These are phyloP conservation scores for Cladosporium halotolerans DNA, from an alignment of 2,329 filamentous ascomycete genomes.

Conservation along the genomic window DNA sequence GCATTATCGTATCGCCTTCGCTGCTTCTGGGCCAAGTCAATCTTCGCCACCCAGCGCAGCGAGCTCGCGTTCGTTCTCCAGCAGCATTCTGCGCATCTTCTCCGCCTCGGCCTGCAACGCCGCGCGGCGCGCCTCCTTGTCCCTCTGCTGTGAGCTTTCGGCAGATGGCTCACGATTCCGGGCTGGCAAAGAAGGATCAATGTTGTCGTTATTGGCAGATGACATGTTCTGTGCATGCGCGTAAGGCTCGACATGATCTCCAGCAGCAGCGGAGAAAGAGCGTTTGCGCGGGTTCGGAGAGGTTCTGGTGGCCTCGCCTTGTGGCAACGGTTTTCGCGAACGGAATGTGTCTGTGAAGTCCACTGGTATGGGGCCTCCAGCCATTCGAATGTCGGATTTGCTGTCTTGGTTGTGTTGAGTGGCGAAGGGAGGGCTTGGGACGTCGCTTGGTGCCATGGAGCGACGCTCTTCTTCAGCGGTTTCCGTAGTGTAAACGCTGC, in stretches of 20 bases:
- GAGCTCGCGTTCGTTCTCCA: constrained; percentile 68
- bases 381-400: constrained; percentile 1
- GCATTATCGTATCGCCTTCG: neutral
- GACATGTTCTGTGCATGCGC: constrained; percentile 19
- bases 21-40: neutral
- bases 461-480: constrained; percentile 6
- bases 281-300: constrained; percentile 49
- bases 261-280: constrained; percentile 51
- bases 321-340: constrained; percentile 7
- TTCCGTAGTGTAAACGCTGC: constrained; percentile 1
- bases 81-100: constrained; percentile 64
- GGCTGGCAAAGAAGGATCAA: constrained; percentile 33
- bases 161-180: constrained; percentile 3
- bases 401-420: constrained; percentile 3
- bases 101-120: constrained; percentile 68
- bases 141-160: constrained; percentile 19
- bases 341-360: constrained; percentile 32
- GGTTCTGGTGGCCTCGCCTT: constrained; percentile 7
- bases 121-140: constrained; percentile 57
- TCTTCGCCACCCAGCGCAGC: constrained; percentile 35
- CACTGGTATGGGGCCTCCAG: constrained; percentile 28
- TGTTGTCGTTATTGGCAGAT: constrained; percentile 14
- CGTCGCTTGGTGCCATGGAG: constrained; percentile 4
- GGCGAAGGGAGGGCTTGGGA: constrained; percentile 1
- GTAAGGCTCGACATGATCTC: constrained; percentile 13